phyloP scores from a whole-genome alignment of 2,329 filamentous ascomycete species.

The Penicillium hesseltinei region DNA sequence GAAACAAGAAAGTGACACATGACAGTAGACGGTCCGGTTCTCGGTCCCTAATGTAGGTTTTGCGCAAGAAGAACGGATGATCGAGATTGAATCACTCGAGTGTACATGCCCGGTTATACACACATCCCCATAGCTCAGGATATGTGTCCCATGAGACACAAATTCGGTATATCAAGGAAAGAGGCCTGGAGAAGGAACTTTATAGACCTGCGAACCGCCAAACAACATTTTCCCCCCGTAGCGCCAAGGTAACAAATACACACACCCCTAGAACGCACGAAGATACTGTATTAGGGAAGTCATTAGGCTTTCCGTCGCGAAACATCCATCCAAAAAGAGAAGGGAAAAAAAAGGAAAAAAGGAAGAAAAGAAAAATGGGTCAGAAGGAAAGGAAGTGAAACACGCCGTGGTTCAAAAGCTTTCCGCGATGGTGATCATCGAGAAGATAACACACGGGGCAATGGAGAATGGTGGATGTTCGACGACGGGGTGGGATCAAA shows the following conservation, averaged over 20 bases:
- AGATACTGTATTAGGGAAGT: constrained; percentile 37
- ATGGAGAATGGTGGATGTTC: constrained; percentile 16
- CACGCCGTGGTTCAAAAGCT: not conserved
- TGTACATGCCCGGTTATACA: constrained; percentile 8
- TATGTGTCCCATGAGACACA: constrained; percentile 10
- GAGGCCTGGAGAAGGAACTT: constrained; percentile 24
- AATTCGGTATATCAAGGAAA: constrained; percentile 20
- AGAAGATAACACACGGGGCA: constrained; percentile 3
- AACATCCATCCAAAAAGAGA: constrained; percentile 21
- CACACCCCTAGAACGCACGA: constrained; percentile 32
- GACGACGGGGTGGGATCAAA: constrained; percentile 22
- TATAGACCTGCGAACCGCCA: constrained; percentile 32
- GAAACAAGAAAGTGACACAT: constrained; percentile 8
- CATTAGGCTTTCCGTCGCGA: constrained; percentile 32
- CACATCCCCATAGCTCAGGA: constrained; percentile 3
- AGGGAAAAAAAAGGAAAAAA: constrained; percentile 12
- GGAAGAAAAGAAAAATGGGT: constrained; percentile 14
- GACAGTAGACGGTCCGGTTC: constrained; percentile 18
- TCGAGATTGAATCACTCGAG: constrained; percentile 5
- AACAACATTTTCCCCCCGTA: constrained; percentile 35
- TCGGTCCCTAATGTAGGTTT: constrained; percentile 15
- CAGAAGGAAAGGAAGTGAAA: constrained; percentile 19
- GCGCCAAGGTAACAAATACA: constrained; percentile 37
- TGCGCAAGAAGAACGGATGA: constrained; percentile 13
- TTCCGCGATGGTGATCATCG: not conserved